Evolutionary conservation across 352 stramenopile genomes (phyloP), one percentile per base, ranked within the genome.

Genomic region (Phytopythium montanum): DNA sequence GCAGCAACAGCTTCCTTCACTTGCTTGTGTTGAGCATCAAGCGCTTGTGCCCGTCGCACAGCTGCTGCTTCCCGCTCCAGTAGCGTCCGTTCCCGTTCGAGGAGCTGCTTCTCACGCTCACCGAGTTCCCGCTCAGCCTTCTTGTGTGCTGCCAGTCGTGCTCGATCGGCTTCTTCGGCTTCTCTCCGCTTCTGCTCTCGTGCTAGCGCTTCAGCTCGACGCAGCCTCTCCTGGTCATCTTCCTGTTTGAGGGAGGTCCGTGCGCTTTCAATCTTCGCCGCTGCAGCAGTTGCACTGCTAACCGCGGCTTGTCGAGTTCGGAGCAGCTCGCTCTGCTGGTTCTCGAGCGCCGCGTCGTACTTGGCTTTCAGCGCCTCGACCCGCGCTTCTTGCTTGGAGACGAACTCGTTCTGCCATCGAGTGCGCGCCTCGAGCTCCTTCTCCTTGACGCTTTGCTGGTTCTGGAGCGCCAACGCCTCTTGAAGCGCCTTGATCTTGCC

Each of bases 401-500:
- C 69, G 55, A 90, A 87, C 2, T 90, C 78, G 28, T 87, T 88
- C 34, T 92, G 76, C 82, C 82, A 92, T 3, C 74, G 66, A 3
- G 70, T 82, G 18, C 68, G 76, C 48, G 74, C 76, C 28, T 92
- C 79, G 0, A 87, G 50, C 49, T 90, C 82, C 26, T 79, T 72
- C 49, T 88, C 78, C 48, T 81, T 76, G 0, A 70, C 62, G 12
- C 59, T 72, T 59, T 90, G 76, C 19, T 76, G 73, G n/a, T 56
- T 73, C 29, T 85, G 75, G 16, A 81, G 72, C 19, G 75, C 68
- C 23, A 81, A 61, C 13, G 68, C 58, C 19, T 85, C 72, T 61
- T 87, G 72, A 41, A 90, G 50, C 0, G 69, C 61, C 25, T 60
- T 52, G 16, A 91, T 56, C 44, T 84, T 80, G n/a, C 60, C 45